Percentiles rank a stretch among this genome's conserved stretches.
phyloP scores from a whole-genome alignment of 345 rosid species.

The Cardamine chenopodiifolia region DNA sequence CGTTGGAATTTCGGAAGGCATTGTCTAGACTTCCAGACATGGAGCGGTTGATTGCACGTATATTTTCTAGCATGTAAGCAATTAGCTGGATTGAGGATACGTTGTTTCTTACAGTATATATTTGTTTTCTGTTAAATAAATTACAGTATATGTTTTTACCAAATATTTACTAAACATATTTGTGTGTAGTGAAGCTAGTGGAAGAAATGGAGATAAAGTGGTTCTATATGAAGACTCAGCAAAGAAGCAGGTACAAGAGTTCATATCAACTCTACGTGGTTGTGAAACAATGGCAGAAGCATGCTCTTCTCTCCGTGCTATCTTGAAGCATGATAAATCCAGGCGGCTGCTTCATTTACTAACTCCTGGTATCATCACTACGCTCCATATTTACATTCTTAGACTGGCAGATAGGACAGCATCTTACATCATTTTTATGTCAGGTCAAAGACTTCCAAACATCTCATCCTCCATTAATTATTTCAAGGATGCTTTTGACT shows the following conservation, averaged over 20 bases:
- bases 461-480: constrained; percentile 59
- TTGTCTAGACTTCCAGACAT: constrained; percentile 87
- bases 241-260: constrained; percentile 87
- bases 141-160: constrained; percentile 1
- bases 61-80: constrained; percentile 76
- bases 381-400: constrained; percentile 15
- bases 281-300: constrained; percentile 79
- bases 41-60: constrained; percentile 86
- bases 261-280: constrained; percentile 80
- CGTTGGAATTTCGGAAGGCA: constrained; percentile 75
- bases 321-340: constrained; percentile 70
- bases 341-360: constrained; percentile 64
- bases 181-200: constrained; percentile 83
- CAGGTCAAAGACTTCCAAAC: constrained; percentile 77
- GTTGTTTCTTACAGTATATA: constrained; percentile 6
- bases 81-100: constrained; percentile 23
- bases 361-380: constrained; percentile 62
- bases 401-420: constrained; percentile 12
- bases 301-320: constrained; percentile 68
- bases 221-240: constrained; percentile 87
- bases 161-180: constrained; percentile 9
- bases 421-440: constrained; percentile 38
- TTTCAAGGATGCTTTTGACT: constrained; percentile 91
- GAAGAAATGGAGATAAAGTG: constrained; percentile 88
- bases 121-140: not conserved